Evolutionary conservation across 805 yeast species (phyloP).

Genomic region (Kluyveromyces starmeri): DNA sequence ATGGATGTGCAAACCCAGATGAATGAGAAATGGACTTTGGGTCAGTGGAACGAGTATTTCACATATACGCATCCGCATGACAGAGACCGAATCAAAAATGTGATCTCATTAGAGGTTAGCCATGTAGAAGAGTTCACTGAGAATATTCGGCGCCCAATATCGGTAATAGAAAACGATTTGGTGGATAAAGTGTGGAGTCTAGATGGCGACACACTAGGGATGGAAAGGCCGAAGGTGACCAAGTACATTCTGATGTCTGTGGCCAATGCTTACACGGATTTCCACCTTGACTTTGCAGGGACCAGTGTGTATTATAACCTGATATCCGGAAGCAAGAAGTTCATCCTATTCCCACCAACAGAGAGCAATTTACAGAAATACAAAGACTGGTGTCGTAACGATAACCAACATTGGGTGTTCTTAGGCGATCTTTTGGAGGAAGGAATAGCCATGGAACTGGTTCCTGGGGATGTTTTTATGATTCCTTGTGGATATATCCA

Average conservation of each 20-base stretch:
- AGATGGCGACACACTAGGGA: conserved; percentile 8
- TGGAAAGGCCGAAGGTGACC: conserved; percentile 49
- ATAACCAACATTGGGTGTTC: conserved; percentile 51
- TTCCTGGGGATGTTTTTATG: conserved; percentile 63
- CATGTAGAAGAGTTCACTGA: conserved; percentile 40
- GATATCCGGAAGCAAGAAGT: conserved; percentile 63
- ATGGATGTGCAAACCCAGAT: conserved; percentile 86
- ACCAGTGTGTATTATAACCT: conserved; percentile 86
- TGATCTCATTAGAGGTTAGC: conserved; percentile 73
- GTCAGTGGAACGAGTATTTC: conserved; percentile 69
- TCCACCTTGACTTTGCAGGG: conserved; percentile 88
- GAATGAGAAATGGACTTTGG: conserved; percentile 51
- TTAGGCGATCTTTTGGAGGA: conserved; percentile 44
- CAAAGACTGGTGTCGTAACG: conserved; percentile 61
- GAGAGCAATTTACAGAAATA: conserved; percentile 49
- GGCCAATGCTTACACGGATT: conserved; percentile 71
- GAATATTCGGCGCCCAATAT: conserved; percentile 49
- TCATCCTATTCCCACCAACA: conserved; percentile 75
- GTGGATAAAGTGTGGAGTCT: conserved; percentile 59
- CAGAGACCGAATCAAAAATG: conserved; percentile 66
- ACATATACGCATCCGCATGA: conserved; percentile 31
- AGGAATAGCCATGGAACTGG: conserved; percentile 47
- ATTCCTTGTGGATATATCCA: conserved; percentile 94
- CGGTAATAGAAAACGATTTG: conserved; percentile 58
- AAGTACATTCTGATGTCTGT: conserved; percentile 84